Evolutionary conservation across 192 early-diverging fungal genomes (phyloP), one percentile per base, ranked within the genome.

Genomic region (Chytriomyces hyalinus): DNA sequence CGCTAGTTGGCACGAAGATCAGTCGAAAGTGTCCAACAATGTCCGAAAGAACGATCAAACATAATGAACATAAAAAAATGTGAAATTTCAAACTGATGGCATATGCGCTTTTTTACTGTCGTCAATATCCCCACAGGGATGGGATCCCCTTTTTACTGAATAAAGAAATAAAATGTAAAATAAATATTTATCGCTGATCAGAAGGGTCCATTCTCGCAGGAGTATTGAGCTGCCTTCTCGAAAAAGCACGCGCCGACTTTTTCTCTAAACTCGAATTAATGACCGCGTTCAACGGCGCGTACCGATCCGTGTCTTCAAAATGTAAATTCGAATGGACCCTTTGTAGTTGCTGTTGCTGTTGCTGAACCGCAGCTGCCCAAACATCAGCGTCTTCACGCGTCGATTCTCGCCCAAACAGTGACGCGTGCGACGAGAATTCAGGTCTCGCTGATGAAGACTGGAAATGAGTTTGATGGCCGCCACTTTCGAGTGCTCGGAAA

Each of bases 401-500:
- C n/a, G 36, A 26, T 53, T 70, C 45, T 7, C 49, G 47, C 22
- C 49, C 17, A 10, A 70, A 8, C 17, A 17, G 1, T n/a, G 53
- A 45, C 17, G 8, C 20, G 22, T 10, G 45, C 8, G 53, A 44
- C 28, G 26, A 17, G 9, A 60, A 13, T 57, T 57, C 53, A n/a
- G 20, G 53, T 20, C 20, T 57, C 36, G 36, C 53, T 57, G 53
- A 57, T 57, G 13, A n/a, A 57, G 13, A n/a, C 5, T 20, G 36
- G 36, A 36, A 36, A 57, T 20, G 15, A 20, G 20, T 20, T 20
- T 20, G 15, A 57, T 57, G 53, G 1, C 53, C 45, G 15, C 20
- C 20, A 3, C n/a, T 26, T 45, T 73, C 71, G 43, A 70, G 17
- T 7, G 57, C 71, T n/a, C 71, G 57, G 44, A 73, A 63, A 6